Conservation (phyloP, 1,284 basidiomycete species). For the Ceratobasidium papillatum region DNA sequence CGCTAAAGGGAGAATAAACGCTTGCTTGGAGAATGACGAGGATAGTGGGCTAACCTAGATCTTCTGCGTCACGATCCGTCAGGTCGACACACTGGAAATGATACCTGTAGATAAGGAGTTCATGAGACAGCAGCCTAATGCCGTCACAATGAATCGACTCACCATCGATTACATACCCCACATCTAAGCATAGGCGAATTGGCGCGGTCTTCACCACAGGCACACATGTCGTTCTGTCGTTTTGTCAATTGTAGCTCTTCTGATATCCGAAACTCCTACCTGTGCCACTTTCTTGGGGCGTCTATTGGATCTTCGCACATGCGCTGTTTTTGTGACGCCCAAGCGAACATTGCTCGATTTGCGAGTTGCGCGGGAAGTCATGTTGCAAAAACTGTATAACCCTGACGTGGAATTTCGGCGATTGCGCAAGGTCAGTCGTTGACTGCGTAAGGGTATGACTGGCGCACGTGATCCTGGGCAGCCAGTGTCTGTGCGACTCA, state of each 20-base stretch:
- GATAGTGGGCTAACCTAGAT: constrained; percentile 68
- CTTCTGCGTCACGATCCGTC: constrained; percentile 68
- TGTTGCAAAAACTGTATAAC: not conserved
- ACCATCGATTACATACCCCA: constrained; percentile 77
- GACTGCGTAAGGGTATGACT: constrained; percentile 4
- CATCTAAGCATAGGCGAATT: constrained; percentile 84
- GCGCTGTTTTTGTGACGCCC: not conserved
- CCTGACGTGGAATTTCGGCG: not conserved
- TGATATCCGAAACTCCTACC: not conserved
- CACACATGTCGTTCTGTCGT: constrained; percentile 32
- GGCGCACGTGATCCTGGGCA: not conserved
- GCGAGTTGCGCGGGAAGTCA: constrained; percentile 15
- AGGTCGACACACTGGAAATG: constrained; percentile 76
- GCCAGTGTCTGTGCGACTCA: no score
- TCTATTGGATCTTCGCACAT: constrained; percentile 7
- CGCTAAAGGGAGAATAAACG: constrained; percentile 55
- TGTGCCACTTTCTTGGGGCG: not conserved
- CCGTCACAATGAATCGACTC: constrained; percentile 48
- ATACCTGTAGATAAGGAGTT: constrained; percentile 60
- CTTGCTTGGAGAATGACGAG: not conserved
- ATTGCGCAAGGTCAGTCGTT: not conserved
- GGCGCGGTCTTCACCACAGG: constrained; percentile 60
- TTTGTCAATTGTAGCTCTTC: not conserved
- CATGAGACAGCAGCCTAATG: constrained; percentile 14
- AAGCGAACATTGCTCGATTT: not conserved